These are phyloP conservation scores for Suillus placidus DNA, from an alignment of 768 basidiomycete genomes.

Conservation along the genomic window DNA sequence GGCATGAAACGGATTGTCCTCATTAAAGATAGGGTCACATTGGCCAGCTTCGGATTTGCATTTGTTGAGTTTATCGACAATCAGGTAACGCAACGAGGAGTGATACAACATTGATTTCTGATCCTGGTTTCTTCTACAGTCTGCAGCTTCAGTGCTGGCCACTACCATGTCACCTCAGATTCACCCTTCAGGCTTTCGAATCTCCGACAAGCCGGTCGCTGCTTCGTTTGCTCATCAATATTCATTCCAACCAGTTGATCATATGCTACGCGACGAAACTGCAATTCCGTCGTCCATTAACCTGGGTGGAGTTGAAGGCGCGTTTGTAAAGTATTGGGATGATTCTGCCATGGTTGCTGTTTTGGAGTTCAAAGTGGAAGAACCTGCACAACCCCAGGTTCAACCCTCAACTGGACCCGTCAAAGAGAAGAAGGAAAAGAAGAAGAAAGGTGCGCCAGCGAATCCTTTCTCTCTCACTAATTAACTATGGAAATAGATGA, in stretches of 20 bases:
- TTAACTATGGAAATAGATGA: conserved; percentile 33
- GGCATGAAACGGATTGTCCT: conserved; percentile 88
- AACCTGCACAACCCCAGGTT: conserved; percentile 43
- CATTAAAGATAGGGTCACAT: conserved; percentile 85
- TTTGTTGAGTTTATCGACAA: conserved; percentile 91
- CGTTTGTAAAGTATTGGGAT: conserved; percentile 92
- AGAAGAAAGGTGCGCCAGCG: conserved; percentile 53
- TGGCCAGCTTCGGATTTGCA: conserved; percentile 90
- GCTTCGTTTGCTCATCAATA: conserved; percentile 92
- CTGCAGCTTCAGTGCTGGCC: conserved; percentile 79
- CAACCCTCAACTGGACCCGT: conserved; percentile 46
- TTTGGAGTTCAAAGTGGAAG: conserved; percentile 79
- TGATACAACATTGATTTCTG: neutral
- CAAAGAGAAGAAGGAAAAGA: conserved; percentile 63
- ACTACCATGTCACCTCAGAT: conserved; percentile 85
- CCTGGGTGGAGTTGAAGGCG: conserved; percentile 71
- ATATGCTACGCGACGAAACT: conserved; percentile 75
- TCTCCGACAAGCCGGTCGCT: conserved; percentile 86
- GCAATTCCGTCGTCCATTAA: conserved; percentile 67
- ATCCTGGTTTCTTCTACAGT: conserved; percentile 46
- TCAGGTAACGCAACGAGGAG: conserved; percentile 51
- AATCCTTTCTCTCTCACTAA: neutral
- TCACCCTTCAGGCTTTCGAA: conserved; percentile 93
- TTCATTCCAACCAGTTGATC: conserved; percentile 84
- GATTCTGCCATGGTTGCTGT: conserved; percentile 76